A percentile compares a stretch with the other conserved stretches of the same genome.
These are phyloP conservation scores for Saccharomycopsis lassenensis DNA, from an alignment of 805 yeast genomes.

Conservation along the genomic window DNA sequence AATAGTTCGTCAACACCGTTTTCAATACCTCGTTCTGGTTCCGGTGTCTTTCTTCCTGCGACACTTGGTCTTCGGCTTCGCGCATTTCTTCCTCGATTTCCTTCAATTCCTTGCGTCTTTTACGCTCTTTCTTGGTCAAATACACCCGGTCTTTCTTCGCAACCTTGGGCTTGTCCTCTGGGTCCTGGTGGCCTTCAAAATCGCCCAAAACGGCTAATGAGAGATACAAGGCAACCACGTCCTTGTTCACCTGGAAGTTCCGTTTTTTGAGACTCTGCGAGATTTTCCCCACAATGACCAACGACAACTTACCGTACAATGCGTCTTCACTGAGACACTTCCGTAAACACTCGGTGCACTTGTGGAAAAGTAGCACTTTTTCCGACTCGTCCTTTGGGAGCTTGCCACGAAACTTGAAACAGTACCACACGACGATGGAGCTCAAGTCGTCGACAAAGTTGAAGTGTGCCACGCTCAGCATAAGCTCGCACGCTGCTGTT, in stretches of 20 bases:
- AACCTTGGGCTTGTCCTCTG: slow-evolving; percentile 31
- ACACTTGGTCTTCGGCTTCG: slow-evolving; percentile 76
- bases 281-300: slow-evolving; percentile 59
- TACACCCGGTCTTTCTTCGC: slow-evolving; percentile 86
- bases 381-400: slow-evolving; percentile 12
- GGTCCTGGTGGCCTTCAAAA: slow-evolving; percentile 47
- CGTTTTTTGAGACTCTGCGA: slow-evolving; percentile 63
- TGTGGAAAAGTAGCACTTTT: slow-evolving; percentile 30
- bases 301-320: slow-evolving; percentile 61
- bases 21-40: slow-evolving; percentile 79
- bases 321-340: slow-evolving; percentile 68
- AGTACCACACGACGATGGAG: slow-evolving; percentile 52
- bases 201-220: slow-evolving; percentile 43
- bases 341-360: slow-evolving; percentile 57
- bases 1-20: slow-evolving; percentile 56
- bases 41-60: slow-evolving; percentile 77
- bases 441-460: slow-evolving; percentile 73
- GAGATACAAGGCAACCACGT: slow-evolving; percentile 31
- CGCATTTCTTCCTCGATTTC: slow-evolving; percentile 83
- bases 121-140: slow-evolving; percentile 81
- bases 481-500: slow-evolving; percentile 71
- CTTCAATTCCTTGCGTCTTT: slow-evolving; percentile 76
- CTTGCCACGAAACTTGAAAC: slow-evolving; percentile 37
- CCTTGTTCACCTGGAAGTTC: slow-evolving; percentile 72
- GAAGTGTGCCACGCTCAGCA: slow-evolving; percentile 60